These are phyloP conservation scores for Solanum acaule DNA, from an alignment of 257 asterid species.

Conservation along the genomic window DNA sequence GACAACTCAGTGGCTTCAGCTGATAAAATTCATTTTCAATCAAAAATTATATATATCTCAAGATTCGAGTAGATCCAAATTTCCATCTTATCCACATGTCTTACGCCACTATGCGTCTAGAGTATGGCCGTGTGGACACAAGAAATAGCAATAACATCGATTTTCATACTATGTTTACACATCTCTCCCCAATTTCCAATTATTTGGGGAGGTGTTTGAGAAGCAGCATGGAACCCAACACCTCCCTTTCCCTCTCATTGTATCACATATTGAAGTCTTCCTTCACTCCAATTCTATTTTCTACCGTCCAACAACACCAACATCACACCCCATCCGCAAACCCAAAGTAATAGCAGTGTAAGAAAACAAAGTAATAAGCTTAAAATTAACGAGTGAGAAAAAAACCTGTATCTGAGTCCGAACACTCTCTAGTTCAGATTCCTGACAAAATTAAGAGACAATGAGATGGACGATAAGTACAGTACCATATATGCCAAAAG, in stretches of 20 bases:
- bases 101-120: not conserved
- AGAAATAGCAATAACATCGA: not conserved
- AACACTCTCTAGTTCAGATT: conserved; percentile 83
- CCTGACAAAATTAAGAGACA: conserved; percentile 33
- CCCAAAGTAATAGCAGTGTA: not conserved
- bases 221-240: not conserved
- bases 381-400: not conserved
- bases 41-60: not conserved
- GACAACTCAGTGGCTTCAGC: not conserved
- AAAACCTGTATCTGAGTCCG: conserved; percentile 81
- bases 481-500: not conserved
- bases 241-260: not conserved
- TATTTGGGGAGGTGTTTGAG: not conserved
- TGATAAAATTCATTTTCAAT: not conserved
- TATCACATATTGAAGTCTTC: not conserved
- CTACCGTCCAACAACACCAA: not conserved
- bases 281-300: not conserved
- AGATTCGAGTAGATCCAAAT: not conserved
- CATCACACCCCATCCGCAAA: not conserved
- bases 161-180: not conserved
- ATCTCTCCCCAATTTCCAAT: not conserved
- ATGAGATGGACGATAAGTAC: not conserved
- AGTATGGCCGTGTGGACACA: not conserved
- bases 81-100: not conserved
- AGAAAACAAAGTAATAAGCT: not conserved